Conservation (phyloP, 1,139 yeast genomes). For the Meyerozyma guilliermondii region DNA sequence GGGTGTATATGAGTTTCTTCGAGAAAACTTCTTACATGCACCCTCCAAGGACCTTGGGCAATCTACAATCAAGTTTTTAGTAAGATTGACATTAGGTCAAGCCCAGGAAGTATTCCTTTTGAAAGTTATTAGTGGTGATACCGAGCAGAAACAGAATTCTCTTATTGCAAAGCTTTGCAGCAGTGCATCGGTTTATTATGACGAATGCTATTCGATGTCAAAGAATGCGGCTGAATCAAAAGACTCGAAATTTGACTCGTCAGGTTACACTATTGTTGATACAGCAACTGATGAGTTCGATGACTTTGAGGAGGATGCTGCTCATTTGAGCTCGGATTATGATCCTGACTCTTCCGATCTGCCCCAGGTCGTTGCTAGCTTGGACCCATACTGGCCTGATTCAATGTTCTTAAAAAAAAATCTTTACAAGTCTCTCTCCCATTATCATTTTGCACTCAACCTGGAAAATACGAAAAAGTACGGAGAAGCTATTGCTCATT, state of each 20-base stretch:
- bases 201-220: slow-evolving; percentile 36
- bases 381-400: slow-evolving; percentile 44
- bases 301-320: slow-evolving; percentile 8
- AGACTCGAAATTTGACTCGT: slow-evolving; percentile 3
- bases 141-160: slow-evolving; percentile 51
- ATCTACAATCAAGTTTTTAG: slow-evolving; percentile 61
- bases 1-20: slow-evolving; percentile 67
- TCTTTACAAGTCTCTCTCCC: slow-evolving; percentile 39
- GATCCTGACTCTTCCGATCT: slow-evolving; percentile 26
- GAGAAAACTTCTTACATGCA: slow-evolving; percentile 84
- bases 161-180: slow-evolving; percentile 69
- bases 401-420: slow-evolving; percentile 43
- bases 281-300: slow-evolving; percentile 12
- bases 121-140: slow-evolving; percentile 50
- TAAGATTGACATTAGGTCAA: slow-evolving; percentile 71
- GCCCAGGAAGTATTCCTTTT: slow-evolving; percentile 80
- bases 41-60: slow-evolving; percentile 78
- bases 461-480: slow-evolving; percentile 48
- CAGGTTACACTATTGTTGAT: slow-evolving; percentile 11
- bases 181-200: slow-evolving; percentile 55
- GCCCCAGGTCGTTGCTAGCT: slow-evolving; percentile 37
- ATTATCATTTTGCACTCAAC: slow-evolving; percentile 49
- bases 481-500: slow-evolving; percentile 75
- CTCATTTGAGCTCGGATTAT: slow-evolving; percentile 18
- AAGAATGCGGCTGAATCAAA: slow-evolving; percentile 7